Conservation (phyloP, 2,329 filamentous ascomycete species). For the Daldinia sp. region DNA sequence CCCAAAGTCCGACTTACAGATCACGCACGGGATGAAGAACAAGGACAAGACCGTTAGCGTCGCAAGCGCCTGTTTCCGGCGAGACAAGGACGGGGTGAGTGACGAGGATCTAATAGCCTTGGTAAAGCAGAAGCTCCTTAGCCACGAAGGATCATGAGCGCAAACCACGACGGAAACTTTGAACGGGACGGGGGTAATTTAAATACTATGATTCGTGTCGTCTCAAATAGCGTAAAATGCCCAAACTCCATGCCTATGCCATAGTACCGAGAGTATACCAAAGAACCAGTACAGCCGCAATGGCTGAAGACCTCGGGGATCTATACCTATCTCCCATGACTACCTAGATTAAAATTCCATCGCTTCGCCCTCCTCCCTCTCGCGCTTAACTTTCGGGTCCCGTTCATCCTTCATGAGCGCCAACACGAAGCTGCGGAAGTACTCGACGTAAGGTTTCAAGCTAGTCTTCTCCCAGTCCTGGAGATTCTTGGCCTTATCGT, state of each 20-base stretch:
- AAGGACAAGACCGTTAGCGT: constrained; percentile 67
- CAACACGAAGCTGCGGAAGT: constrained; percentile 83
- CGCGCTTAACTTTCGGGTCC: constrained; percentile 62
- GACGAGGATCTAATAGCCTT: constrained; percentile 35
- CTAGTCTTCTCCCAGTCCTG: constrained; percentile 98
- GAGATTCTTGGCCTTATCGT: constrained; percentile 51
- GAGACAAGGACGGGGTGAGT: constrained; percentile 25
- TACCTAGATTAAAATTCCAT: constrained; percentile 60
- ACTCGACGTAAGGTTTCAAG: constrained; percentile 89
- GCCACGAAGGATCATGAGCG: constrained; percentile 7
- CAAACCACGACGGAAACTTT: neutral
- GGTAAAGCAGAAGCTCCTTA: constrained; percentile 38
- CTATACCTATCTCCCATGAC: neutral
- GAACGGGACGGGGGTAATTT: neutral
- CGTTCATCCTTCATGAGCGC: constrained; percentile 79
- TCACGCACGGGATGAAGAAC: constrained; percentile 70
- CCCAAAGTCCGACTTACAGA: constrained; percentile 69
- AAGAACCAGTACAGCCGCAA: constrained; percentile 1
- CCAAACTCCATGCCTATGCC: constrained; percentile 29
- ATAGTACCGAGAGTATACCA: neutral
- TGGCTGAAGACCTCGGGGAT: neutral
- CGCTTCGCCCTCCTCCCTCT: constrained; percentile 58
- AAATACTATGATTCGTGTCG: constrained; percentile 8
- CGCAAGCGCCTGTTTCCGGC: constrained; percentile 39
- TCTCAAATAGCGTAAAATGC: constrained; percentile 7